Conservation (phyloP, 176 grass and related monocot genomes). For the Musa schizocarpa region DNA sequence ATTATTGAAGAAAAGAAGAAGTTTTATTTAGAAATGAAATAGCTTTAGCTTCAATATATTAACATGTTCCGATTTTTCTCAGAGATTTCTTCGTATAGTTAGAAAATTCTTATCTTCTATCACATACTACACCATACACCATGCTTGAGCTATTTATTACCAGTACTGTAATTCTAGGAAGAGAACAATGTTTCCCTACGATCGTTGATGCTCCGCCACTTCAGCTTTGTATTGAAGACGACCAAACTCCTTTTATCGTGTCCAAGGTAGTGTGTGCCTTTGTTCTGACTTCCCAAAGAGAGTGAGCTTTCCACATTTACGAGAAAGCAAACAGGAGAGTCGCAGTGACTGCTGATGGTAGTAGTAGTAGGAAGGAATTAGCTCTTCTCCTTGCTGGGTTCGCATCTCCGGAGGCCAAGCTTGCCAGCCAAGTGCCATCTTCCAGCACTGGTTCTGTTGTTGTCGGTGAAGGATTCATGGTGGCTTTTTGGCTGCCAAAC, state of each 20-base stretch:
- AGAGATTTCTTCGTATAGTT: no score
- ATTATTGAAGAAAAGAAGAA: no score
- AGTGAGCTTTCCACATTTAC: not conserved
- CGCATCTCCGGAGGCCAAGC: constrained; percentile 49
- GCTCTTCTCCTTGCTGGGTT: constrained; percentile 15
- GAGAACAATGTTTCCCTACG: not conserved
- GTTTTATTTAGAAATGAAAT: no score
- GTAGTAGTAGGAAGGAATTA: constrained; percentile 19
- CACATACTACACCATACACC: no score
- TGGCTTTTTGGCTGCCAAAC: constrained; percentile 51
- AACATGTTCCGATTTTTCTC: no score
- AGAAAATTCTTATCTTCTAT: no score
- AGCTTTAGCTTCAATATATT: no score
- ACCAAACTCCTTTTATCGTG: not conserved
- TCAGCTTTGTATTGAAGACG: no score
- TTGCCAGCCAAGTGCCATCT: constrained; percentile 72
- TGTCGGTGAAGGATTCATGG: constrained; percentile 31
- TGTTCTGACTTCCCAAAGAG: not conserved
- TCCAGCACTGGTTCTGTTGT: constrained; percentile 38
- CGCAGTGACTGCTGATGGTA: constrained; percentile 13
- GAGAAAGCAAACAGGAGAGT: constrained; percentile 20
- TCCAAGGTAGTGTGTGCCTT: not conserved
- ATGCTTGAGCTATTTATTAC: not conserved
- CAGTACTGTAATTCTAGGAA: not conserved
- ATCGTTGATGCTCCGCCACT: no score